These are phyloP conservation scores for Funneliformis mosseae DNA, from an alignment of 192 early-diverging fungal species.

Conservation along the genomic window DNA sequence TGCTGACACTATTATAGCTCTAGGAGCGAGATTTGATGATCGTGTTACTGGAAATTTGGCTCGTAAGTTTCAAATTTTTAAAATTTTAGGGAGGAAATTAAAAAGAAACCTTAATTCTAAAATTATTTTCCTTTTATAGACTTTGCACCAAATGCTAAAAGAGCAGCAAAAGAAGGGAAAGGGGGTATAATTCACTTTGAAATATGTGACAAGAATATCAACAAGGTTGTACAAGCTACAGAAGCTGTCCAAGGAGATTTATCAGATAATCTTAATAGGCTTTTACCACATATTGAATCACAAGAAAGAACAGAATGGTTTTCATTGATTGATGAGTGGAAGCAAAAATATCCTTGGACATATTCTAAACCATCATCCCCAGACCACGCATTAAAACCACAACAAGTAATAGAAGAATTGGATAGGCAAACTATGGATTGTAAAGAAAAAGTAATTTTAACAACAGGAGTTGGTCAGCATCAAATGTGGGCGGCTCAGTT, in stretches of 20 bases:
- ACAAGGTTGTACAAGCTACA: constrained; percentile 94
- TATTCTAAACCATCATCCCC: constrained; percentile 66
- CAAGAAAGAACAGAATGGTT: constrained; percentile 84
- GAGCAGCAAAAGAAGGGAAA: constrained; percentile 81
- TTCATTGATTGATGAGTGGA: constrained; percentile 81
- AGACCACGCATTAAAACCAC: constrained; percentile 80
- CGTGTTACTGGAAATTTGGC: constrained; percentile 86
- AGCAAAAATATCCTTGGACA: constrained; percentile 88
- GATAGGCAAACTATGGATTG: constrained; percentile 77
- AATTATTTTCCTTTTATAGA: constrained; percentile 39
- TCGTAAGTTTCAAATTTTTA: constrained; percentile 47
- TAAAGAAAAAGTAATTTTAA: constrained; percentile 92
- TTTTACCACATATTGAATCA: constrained; percentile 78
- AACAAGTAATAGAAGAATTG: constrained; percentile 93
- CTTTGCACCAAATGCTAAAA: constrained; percentile 92
- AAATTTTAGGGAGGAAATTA: too few relatives aligned
- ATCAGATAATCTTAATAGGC: constrained; percentile 75
- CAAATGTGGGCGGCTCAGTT: constrained; percentile 99
- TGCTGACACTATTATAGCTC: constrained; percentile 91
- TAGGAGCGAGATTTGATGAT: constrained; percentile 98
- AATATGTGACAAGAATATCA: constrained; percentile 99
- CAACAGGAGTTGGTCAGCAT: constrained; percentile 98
- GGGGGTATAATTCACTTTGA: constrained; percentile 99
- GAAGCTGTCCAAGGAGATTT: constrained; percentile 96
- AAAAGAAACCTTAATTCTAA: constrained; percentile 1